phyloP scores from a whole-genome alignment of 169 alveolate genomes.

The Ichthyophthirius multifiliis region DNA sequence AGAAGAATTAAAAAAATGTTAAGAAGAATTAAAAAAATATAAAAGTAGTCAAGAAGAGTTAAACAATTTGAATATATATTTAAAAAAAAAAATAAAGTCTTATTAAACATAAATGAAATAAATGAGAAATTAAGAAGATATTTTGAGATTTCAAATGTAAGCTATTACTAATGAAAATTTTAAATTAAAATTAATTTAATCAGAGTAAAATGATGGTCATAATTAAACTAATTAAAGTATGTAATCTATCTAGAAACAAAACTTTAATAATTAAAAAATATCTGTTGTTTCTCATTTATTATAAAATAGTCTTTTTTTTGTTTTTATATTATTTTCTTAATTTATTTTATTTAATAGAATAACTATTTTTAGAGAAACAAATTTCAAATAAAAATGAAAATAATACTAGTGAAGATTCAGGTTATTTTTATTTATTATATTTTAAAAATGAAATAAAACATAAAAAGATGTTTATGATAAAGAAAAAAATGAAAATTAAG shows the following conservation, averaged over 20 bases:
- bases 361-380: neutral
- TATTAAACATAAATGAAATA: neutral
- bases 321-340: neutral
- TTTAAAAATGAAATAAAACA: no score
- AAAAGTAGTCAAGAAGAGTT: neutral
- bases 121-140: neutral
- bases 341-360: neutral
- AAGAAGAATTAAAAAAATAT: neutral
- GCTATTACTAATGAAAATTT: slow-evolving; percentile 3
- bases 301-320: neutral
- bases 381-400: neutral
- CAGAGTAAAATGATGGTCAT: neutral
- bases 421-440: neutral
- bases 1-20: neutral
- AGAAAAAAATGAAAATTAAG: neutral
- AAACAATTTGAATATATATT: neutral
- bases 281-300: neutral
- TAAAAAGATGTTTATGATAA: neutral
- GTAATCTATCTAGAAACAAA: no score
- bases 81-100: neutral
- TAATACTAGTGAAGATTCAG: neutral
- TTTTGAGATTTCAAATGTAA: neutral
- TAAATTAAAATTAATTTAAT: neutral
- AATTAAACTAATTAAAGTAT: no score
- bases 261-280: no score